Base-by-base conservation (phyloP, 208 protist species). In the Leptomonas seymouri region DNA sequence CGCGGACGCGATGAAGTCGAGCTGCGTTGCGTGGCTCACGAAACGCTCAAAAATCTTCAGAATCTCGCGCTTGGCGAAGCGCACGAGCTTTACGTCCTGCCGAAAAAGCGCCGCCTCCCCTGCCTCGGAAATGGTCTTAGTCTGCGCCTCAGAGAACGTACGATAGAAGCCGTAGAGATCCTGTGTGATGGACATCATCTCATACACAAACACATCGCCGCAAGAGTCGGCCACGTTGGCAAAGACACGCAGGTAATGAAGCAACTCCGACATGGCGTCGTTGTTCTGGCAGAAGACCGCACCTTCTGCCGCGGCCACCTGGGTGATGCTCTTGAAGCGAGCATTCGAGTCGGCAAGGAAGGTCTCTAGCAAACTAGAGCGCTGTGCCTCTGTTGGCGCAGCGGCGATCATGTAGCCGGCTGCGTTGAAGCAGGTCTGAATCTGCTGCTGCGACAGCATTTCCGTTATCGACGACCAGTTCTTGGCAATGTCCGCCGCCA, bases 361-460 rank as follows among this genome's bases (percentile, higher is more conserved):
- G 64, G 86, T 80, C 15, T 76, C 48, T 0, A 99, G 85, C 21
- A 94, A 74, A 0, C 51, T 39, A 7, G 55, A 71, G 36, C 86
- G 63, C 56, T 78, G 51, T 45, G 71, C 51, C 46, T 77, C 73
- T 23, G 82, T 51, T 0, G 34, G 69, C 21, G 80, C 97, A 1
- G 74, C 76, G 0, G 67, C 58, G 21, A 99, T 90, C 86, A 99
- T 99, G 72, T 89, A 92, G 21, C 97, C 98, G 11, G 97, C 89
- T 0, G 98, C 98, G 77, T 98, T 94, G 80, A 99, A 99, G 73
- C 99, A 99, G 6, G 93, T 97, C 21, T 99, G 96, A 14, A 99
- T 87, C 77, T 97, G 97, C 64, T 86, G 70, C 46, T 85, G 84
- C 46, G 94, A 84, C 16, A 99, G 86, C 71, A 99, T 84, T n/a